These are phyloP conservation scores for Chalciporus piperatus DNA, from an alignment of 768 basidiomycete species.

Conservation along the genomic window DNA sequence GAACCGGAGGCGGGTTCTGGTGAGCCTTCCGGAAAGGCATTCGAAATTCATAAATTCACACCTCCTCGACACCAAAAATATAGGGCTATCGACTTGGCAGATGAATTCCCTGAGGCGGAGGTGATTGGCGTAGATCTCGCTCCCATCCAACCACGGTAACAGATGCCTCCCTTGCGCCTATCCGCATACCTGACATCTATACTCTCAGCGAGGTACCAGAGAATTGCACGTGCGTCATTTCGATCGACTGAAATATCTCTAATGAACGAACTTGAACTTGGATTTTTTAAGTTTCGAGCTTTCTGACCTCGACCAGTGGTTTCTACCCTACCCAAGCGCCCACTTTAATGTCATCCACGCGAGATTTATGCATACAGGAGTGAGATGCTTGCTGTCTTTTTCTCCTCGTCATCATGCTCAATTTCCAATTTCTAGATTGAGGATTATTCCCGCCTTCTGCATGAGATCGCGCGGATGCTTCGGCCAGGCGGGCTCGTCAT, in stretches of 20 bases:
- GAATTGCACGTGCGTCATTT: slow-evolving; percentile 64
- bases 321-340: slow-evolving; percentile 59
- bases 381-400: slow-evolving; percentile 14
- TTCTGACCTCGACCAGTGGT: slow-evolving; percentile 60
- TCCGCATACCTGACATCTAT: slow-evolving; percentile 14
- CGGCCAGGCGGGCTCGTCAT: slow-evolving; percentile 70
- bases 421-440: slow-evolving; percentile 44
- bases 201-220: slow-evolving; percentile 55
- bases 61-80: background rate
- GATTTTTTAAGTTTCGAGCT: slow-evolving; percentile 57
- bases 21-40: slow-evolving; percentile 25
- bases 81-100: slow-evolving; percentile 73
- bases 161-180: slow-evolving; percentile 1
- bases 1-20: slow-evolving; percentile 67
- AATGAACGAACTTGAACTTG: slow-evolving; percentile 2
- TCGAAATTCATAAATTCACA: background rate
- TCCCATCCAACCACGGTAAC: slow-evolving; percentile 67
- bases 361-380: slow-evolving; percentile 65
- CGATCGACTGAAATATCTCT: background rate
- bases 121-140: slow-evolving; percentile 71
- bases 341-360: slow-evolving; percentile 71
- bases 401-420: slow-evolving; percentile 1
- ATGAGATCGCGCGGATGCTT: slow-evolving; percentile 62
- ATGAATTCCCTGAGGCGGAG: slow-evolving; percentile 65
- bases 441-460: slow-evolving; percentile 57